These are phyloP conservation scores for Camillea tinctor DNA, from an alignment of 2,329 filamentous ascomycete species.

Conservation along the genomic window DNA sequence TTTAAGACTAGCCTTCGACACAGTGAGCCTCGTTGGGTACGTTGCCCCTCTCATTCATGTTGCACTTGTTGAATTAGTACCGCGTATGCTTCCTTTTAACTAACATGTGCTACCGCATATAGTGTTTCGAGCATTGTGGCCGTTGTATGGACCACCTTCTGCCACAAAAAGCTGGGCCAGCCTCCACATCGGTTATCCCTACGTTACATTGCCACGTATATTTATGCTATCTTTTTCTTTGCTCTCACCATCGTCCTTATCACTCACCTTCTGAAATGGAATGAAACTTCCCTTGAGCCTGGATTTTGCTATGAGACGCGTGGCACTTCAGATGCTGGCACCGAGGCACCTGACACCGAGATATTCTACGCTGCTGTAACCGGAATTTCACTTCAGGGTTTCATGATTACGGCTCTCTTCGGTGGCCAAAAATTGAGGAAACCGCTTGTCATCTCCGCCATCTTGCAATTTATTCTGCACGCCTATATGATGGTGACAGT, in stretches of 20 bases:
- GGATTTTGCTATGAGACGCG: slow-evolving; percentile 30
- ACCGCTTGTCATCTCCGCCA: slow-evolving; percentile 25
- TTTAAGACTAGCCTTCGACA: slow-evolving; percentile 14
- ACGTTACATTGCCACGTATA: slow-evolving; percentile 28
- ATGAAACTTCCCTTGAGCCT: slow-evolving; percentile 9
- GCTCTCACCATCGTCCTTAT: slow-evolving; percentile 28
- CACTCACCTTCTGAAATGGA: slow-evolving; percentile 24
- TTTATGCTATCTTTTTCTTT: slow-evolving; percentile 27
- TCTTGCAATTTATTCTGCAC: slow-evolving; percentile 33
- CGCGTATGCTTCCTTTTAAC: neutral
- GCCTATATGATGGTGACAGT: slow-evolving; percentile 34
- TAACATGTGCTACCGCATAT: neutral
- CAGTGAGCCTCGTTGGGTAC: slow-evolving; percentile 18
- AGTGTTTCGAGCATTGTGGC: slow-evolving; percentile 13
- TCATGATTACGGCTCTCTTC: slow-evolving; percentile 22
- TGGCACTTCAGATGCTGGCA: slow-evolving; percentile 13
- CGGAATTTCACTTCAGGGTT: slow-evolving; percentile 17
- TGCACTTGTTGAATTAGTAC: neutral
- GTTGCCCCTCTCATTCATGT: neutral
- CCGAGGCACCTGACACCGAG: slow-evolving; percentile 25
- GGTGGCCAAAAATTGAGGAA: slow-evolving; percentile 12
- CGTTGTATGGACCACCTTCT: slow-evolving; percentile 8
- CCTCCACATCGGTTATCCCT: slow-evolving; percentile 8
- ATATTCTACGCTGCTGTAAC: slow-evolving; percentile 24
- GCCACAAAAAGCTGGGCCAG: slow-evolving; percentile 7